Evolutionary conservation across 1,284 basidiomycete genomes (phyloP), one percentile per base, ranked within the genome.

Genomic region (Dichomitus squalens): DNA sequence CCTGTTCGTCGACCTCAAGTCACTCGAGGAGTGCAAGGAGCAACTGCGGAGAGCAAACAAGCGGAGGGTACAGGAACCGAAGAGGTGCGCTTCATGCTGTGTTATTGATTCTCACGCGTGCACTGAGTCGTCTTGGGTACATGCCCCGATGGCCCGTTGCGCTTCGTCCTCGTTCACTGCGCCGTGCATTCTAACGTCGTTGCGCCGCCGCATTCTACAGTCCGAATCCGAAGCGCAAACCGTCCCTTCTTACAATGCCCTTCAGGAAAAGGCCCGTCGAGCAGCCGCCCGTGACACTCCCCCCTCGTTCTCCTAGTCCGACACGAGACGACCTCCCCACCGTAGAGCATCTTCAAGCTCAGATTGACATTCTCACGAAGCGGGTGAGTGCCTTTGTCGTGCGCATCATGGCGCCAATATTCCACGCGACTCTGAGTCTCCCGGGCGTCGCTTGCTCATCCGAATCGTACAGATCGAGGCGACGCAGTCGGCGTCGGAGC

Each of bases 11-110:
- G 61, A 64, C 53, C 25, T 58, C n/a, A 54, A 52, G 20, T 49
- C 49, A 5, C 29, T 57, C 16, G 51, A 49, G 40, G 58, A 59
- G 23, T 64, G 64, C 44, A 46, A 54, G 39, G 39, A 31, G n/a
- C 59, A 62, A 50, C 57, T 66, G 48, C 55, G 55, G n/a, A 57
- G 51, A 31, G 64, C 63, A 25, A 55, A 44, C 47, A 60, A 64
- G 55, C 40, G 36, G 35, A 7, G 36, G 20, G 39, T 57, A 4
- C 40, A 31, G 49, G 46, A 54, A 14, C 53, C 47, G 48, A 53
- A 53, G 23, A 52, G 52, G 66, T 67, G 48, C 48, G 64, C 59
- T 4, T 27, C 16, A 3, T 20, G 29, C 41, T 31, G 16, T 27
- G 1, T 4, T 20, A 16, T 18, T 41, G 38, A 12, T 25, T 43